A percentile compares a stretch with the other conserved stretches of the same genome.
These are phyloP conservation scores for Fusarium metavorans DNA, from an alignment of 2,329 filamentous ascomycete species.

Conservation along the genomic window DNA sequence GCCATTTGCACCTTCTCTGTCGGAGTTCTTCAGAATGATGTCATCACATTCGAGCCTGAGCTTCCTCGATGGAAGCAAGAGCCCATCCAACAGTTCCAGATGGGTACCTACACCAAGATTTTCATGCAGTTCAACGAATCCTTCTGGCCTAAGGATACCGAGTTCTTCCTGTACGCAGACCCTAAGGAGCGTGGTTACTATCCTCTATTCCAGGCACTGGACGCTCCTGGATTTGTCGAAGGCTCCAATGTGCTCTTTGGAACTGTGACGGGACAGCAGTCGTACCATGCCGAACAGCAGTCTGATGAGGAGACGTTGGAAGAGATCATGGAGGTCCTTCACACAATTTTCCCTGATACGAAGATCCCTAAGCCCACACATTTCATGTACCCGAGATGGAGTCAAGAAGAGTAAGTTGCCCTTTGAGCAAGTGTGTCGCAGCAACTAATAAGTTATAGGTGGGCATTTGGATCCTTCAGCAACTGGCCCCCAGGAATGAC, in stretches of 20 bases:
- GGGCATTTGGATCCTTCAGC: constrained; percentile 71
- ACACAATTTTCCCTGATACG: constrained; percentile 70
- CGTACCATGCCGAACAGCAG: constrained; percentile 66
- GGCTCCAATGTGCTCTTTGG: constrained; percentile 75
- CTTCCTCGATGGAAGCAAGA: constrained; percentile 74
- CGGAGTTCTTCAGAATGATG: constrained; percentile 74
- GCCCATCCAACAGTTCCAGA: constrained; percentile 73
- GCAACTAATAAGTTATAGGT: constrained; percentile 40
- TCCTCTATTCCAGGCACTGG: constrained; percentile 74
- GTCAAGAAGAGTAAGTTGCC: constrained; percentile 36
- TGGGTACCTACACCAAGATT: constrained; percentile 81
- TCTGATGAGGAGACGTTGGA: constrained; percentile 70
- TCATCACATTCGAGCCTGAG: constrained; percentile 67
- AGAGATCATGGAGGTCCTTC: constrained; percentile 68
- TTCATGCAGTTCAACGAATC: constrained; percentile 76
- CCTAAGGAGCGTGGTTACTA: constrained; percentile 56
- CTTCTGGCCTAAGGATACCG: constrained; percentile 67
- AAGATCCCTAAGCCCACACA: constrained; percentile 69
- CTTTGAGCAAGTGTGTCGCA: accelerated
- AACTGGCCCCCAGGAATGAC: constrained; percentile 76
- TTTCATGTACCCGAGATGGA: constrained; percentile 66
- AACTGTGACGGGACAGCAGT: constrained; percentile 52
- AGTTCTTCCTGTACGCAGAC: constrained; percentile 61
- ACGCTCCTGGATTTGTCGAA: constrained; percentile 66
- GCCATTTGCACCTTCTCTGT: constrained; percentile 77